These are phyloP conservation scores for Hansfordia pulvinata DNA, from an alignment of 2,329 filamentous ascomycete genomes.

Conservation along the genomic window DNA sequence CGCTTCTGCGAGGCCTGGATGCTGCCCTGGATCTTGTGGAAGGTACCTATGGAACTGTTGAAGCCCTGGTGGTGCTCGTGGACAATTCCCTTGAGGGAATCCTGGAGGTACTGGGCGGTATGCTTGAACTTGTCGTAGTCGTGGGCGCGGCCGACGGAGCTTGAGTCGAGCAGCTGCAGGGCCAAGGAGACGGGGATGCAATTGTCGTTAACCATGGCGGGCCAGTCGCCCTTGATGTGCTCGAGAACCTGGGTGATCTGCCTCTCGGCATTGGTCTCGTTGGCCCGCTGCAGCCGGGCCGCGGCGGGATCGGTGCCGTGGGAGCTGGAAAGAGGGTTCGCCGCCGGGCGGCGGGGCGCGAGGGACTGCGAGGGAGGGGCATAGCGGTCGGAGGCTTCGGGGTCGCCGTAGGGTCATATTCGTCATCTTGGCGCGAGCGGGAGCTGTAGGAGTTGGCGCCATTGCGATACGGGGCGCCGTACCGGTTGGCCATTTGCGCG, in stretches of 20 bases:
- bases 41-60: constrained; percentile 97
- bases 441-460: no score
- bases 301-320: no score
- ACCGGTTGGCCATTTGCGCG: no score
- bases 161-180: constrained; percentile 86
- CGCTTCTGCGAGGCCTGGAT: constrained; percentile 80
- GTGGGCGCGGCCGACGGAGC: constrained; percentile 82
- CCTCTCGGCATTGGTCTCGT: constrained; percentile 34
- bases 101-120: constrained; percentile 80
- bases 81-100: constrained; percentile 84
- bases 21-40: constrained; percentile 94
- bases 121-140: constrained; percentile 76
- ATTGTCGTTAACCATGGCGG: constrained; percentile 75
- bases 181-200: constrained; percentile 90
- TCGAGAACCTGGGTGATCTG: constrained; percentile 56
- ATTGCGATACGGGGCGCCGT: no score
- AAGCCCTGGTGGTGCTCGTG: constrained; percentile 99
- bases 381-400: no score
- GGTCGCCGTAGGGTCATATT: no score
- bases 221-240: constrained; percentile 81
- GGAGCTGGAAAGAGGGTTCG: no score
- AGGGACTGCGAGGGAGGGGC: no score
- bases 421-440: no score
- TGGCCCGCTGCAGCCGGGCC: constrained; percentile 10
- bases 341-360: no score